phyloP scores from a whole-genome alignment of 2,329 filamentous ascomycete genomes.

The Annulohypoxylon truncatum region DNA sequence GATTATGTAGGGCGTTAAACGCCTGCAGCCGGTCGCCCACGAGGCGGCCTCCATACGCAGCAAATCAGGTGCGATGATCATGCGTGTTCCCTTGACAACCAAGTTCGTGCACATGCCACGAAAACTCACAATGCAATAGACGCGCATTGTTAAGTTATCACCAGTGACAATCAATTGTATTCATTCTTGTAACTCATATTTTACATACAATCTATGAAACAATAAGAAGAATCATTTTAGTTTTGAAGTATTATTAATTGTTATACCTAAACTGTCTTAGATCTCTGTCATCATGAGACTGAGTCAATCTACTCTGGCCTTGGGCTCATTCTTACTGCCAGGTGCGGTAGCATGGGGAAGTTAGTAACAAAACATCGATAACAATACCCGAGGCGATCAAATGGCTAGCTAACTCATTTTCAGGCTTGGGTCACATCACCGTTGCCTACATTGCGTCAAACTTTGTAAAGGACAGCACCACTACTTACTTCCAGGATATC shows the following conservation, averaged over 20 bases:
- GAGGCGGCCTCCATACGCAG: conserved; percentile 20
- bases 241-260: neutral
- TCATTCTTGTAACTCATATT: conserved; percentile 3
- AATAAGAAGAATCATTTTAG: neutral
- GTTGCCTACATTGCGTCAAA: conserved; percentile 72
- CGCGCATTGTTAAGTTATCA: neutral
- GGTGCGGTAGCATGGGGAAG: conserved; percentile 57
- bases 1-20: conserved; percentile 10
- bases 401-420: conserved; percentile 23
- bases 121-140: conserved; percentile 1
- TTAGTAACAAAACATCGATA: conserved; percentile 45
- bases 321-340: conserved; percentile 50
- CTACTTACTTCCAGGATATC: conserved; percentile 67
- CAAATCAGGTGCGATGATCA: conserved; percentile 41
- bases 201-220: neutral
- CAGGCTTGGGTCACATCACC: conserved; percentile 73
- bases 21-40: conserved; percentile 33
- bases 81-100: conserved; percentile 43
- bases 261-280: conserved; percentile 23
- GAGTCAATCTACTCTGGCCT: conserved; percentile 40
- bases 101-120: neutral
- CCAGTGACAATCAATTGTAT: conserved; percentile 18
- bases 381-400: neutral
- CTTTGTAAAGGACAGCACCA: conserved; percentile 68
- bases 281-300: conserved; percentile 48